These are phyloP conservation scores for Stachybotrys echinatus DNA, from an alignment of 2,329 filamentous ascomycete species.

Conservation along the genomic window DNA sequence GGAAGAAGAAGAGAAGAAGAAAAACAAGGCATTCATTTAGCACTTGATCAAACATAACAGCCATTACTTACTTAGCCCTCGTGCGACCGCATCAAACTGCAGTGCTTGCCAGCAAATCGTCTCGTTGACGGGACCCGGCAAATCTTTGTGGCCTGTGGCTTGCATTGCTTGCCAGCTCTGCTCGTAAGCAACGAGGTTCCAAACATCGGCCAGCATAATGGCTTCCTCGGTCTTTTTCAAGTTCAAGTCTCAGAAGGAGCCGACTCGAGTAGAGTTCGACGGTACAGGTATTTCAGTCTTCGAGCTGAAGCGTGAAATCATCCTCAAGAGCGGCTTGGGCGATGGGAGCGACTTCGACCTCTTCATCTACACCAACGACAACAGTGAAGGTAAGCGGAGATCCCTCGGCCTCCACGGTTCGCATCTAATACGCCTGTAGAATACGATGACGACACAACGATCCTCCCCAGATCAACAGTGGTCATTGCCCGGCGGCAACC, in stretches of 20 bases:
- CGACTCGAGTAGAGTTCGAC: conserved; percentile 90
- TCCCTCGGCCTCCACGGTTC: neutral
- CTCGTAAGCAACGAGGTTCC: conserved; percentile 13
- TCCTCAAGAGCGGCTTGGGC: conserved; percentile 85
- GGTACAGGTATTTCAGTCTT: conserved; percentile 97
- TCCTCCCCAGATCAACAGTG: conserved; percentile 90
- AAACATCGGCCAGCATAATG: conserved; percentile 47
- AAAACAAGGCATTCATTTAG: conserved; percentile 14
- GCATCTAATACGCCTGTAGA: conserved; percentile 52
- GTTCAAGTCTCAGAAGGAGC: conserved; percentile 98
- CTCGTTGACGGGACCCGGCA: conserved; percentile 6
- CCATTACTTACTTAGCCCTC: conserved; percentile 26
- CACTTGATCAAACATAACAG: conserved; percentile 16
- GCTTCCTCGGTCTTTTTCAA: conserved; percentile 99
- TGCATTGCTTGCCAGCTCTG: too few species aligned
- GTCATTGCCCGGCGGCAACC: conserved; percentile 86
- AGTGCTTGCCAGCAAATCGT: conserved; percentile 7
- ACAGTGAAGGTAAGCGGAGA: conserved; percentile 68
- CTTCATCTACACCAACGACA: conserved; percentile 88
- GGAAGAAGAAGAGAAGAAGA: conserved; percentile 19
- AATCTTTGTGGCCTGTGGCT: neutral
- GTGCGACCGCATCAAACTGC: conserved; percentile 14
- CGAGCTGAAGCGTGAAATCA: conserved; percentile 98
- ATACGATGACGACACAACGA: conserved; percentile 97
- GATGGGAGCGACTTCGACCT: conserved; percentile 97